Conservation (phyloP, 2,329 filamentous ascomycete genomes). For the Pestalotiopsis sp. region DNA sequence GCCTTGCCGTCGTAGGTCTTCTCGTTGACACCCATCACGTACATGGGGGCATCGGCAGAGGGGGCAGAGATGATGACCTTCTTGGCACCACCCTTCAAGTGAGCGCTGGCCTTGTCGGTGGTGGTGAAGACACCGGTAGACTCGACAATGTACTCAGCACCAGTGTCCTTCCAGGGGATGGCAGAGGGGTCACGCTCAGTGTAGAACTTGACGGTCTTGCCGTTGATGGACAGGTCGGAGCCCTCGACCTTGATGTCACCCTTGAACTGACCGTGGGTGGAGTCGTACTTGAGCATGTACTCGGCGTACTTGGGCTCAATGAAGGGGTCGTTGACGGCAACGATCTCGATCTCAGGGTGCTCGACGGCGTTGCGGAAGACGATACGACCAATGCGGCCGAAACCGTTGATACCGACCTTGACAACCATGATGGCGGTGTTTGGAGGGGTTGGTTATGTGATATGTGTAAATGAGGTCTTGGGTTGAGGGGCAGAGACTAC, state of each 20-base stretch:
- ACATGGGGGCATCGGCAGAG: slow-evolving; percentile 97
- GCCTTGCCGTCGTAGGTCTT: slow-evolving; percentile 88
- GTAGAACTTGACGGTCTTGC: slow-evolving; percentile 96
- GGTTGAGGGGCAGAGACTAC: neutral
- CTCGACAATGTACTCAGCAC: slow-evolving; percentile 94
- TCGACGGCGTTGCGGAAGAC: slow-evolving; percentile 97
- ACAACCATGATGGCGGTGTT: slow-evolving; percentile 46
- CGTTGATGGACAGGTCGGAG: slow-evolving; percentile 82
- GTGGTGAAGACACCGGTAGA: slow-evolving; percentile 99
- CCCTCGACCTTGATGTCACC: slow-evolving; percentile 76
- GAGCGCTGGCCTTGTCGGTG: slow-evolving; percentile 90
- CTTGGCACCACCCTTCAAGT: slow-evolving; percentile 97
- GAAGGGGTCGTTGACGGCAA: slow-evolving; percentile 99
- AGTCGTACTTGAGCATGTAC: slow-evolving; percentile 99
- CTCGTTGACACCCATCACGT: slow-evolving; percentile 99
- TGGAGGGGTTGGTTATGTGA: slow-evolving; percentile 1
- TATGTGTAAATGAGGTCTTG: neutral
- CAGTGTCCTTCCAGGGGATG: slow-evolving; percentile 89
- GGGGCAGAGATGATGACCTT: slow-evolving; percentile 94
- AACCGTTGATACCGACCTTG: slow-evolving; percentile 98
- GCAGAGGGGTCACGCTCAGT: slow-evolving; percentile 83
- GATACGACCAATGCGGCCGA: slow-evolving; percentile 99
- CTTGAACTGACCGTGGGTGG: slow-evolving; percentile 96
- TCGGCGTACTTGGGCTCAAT: slow-evolving; percentile 97
- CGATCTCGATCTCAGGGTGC: slow-evolving; percentile 86